phyloP scores from a whole-genome alignment of 192 early-diverging fungal genomes.

The Chytriomyces sp. region DNA sequence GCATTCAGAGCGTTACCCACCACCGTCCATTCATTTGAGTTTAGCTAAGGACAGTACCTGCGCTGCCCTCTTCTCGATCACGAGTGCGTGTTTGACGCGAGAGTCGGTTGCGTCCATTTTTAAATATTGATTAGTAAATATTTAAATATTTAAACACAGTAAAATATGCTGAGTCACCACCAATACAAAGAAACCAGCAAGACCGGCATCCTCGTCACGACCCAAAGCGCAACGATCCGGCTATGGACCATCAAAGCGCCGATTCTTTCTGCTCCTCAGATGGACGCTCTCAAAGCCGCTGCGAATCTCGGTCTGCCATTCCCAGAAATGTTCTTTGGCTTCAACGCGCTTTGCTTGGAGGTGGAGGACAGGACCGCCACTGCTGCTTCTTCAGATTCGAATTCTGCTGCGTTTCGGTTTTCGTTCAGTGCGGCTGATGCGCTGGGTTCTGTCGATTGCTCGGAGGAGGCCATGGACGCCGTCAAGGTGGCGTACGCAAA shows the following conservation, averaged over 20 bases:
- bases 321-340: conserved; percentile 98
- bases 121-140: too few species aligned
- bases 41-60: too few species aligned
- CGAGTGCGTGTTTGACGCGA: too few species aligned
- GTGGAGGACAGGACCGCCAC: conserved; percentile 49
- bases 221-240: background rate
- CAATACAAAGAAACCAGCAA: background rate
- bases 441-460: conserved; percentile 64
- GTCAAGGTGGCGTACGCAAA: conserved; percentile 86
- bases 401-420: conserved; percentile 41
- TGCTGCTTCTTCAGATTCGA: too few species aligned
- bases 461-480: conserved; percentile 44
- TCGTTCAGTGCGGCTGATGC: conserved; percentile 77
- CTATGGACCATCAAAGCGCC: background rate
- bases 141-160: too few species aligned
- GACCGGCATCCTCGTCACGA: background rate
- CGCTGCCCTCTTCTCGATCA: too few species aligned
- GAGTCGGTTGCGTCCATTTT: too few species aligned
- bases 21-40: too few species aligned
- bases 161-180: background rate
- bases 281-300: background rate
- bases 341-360: conserved; percentile 71
- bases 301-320: conserved; percentile 56
- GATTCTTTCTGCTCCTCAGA: background rate
- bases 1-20: too few species aligned